These are phyloP conservation scores for Nigrograna mackinnonii DNA, from an alignment of 2,329 filamentous ascomycete genomes.

Conservation along the genomic window DNA sequence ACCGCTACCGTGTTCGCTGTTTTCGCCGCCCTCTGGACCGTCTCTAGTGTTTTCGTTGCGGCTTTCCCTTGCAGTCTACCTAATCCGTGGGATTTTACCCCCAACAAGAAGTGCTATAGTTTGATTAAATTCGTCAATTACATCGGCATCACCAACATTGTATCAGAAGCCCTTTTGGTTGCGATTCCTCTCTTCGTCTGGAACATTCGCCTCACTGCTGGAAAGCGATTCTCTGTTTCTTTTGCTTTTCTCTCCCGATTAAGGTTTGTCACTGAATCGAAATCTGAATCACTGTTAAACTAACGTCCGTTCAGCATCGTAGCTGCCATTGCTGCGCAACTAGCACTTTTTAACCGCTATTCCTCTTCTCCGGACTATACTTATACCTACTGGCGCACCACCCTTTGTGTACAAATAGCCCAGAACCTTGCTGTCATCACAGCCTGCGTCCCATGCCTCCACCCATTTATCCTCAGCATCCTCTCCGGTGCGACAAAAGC, in stretches of 20 bases:
- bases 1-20: slow-evolving; percentile 18
- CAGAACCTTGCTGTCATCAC: slow-evolving; percentile 33
- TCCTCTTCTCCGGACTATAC: slow-evolving; percentile 10
- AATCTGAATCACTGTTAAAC: neutral
- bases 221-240: slow-evolving; percentile 26
- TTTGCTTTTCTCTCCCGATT: slow-evolving; percentile 23
- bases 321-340: slow-evolving; percentile 19
- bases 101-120: slow-evolving; percentile 20
- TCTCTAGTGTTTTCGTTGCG: slow-evolving; percentile 25
- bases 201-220: slow-evolving; percentile 23
- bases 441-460: slow-evolving; percentile 27
- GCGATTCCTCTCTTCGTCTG: slow-evolving; percentile 30
- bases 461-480: slow-evolving; percentile 26
- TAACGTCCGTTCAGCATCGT: slow-evolving; percentile 21
- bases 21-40: slow-evolving; percentile 26
- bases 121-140: slow-evolving; percentile 29
- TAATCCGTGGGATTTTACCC: slow-evolving; percentile 19
- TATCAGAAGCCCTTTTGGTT: slow-evolving; percentile 27
- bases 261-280: slow-evolving; percentile 14
- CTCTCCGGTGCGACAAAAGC: slow-evolving; percentile 15
- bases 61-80: slow-evolving; percentile 27
- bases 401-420: slow-evolving; percentile 27
- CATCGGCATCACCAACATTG: slow-evolving; percentile 28
- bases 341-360: slow-evolving; percentile 24
- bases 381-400: slow-evolving; percentile 19